These are phyloP conservation scores for Suillus lakei DNA, from an alignment of 768 basidiomycete genomes.

Conservation along the genomic window DNA sequence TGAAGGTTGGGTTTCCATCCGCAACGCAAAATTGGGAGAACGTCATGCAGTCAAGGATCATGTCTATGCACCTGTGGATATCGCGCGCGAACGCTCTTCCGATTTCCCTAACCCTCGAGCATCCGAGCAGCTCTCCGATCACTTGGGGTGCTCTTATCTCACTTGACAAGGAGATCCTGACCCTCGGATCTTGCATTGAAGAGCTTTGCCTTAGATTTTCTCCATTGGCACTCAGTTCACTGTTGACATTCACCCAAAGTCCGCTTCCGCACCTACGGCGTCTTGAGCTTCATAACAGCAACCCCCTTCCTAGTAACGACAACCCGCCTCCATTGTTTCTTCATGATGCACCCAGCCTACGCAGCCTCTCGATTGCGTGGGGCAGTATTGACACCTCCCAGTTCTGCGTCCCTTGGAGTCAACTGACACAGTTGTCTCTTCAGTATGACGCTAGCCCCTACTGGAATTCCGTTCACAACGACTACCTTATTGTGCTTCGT, in stretches of 20 bases:
- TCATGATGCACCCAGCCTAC: slow-evolving; percentile 32
- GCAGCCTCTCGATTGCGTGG: slow-evolving; percentile 33
- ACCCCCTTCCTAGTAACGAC: slow-evolving; percentile 28
- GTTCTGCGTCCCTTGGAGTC: slow-evolving; percentile 34
- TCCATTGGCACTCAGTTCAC: slow-evolving; percentile 26
- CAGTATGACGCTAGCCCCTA: slow-evolving; percentile 31
- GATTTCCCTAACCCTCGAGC: slow-evolving; percentile 28
- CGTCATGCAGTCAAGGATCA: slow-evolving; percentile 28
- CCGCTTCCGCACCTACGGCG: slow-evolving; percentile 27
- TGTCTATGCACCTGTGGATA: slow-evolving; percentile 35
- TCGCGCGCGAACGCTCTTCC: slow-evolving; percentile 35
- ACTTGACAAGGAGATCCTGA: slow-evolving; percentile 34
- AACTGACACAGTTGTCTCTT: slow-evolving; percentile 32
- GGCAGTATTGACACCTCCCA: slow-evolving; percentile 28
- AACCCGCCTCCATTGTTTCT: slow-evolving; percentile 28
- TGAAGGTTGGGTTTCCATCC: slow-evolving; percentile 30
- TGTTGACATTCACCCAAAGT: slow-evolving; percentile 33
- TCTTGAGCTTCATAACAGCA: slow-evolving; percentile 32
- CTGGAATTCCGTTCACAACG: slow-evolving; percentile 34
- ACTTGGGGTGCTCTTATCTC: slow-evolving; percentile 32
- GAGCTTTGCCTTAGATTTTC: slow-evolving; percentile 26
- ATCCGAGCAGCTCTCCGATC: slow-evolving; percentile 25
- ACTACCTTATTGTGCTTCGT: slow-evolving; percentile 30
- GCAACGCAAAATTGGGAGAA: slow-evolving; percentile 26
- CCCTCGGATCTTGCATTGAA: slow-evolving; percentile 26